A percentile compares a stretch with the other conserved stretches of the same genome.
Evolutionary conservation across 23 red algal species (phyloP).

Genomic region (Gracilaria domingensis): DNA sequence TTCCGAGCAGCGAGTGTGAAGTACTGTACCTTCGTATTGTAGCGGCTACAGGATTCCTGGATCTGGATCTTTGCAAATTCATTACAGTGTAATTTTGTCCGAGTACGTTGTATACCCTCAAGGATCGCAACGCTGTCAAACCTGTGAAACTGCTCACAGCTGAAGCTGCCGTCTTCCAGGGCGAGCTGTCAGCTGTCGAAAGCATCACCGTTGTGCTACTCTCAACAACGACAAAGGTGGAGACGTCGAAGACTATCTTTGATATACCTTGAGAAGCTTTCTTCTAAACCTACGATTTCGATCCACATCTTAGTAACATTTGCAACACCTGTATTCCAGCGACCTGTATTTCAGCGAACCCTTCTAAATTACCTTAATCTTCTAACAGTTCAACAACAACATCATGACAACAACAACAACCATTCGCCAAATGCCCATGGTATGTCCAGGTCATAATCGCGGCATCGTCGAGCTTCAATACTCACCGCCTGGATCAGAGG

Average conservation of each 20-base stretch:
- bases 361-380: background rate
- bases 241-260: too few relatives aligned
- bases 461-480: constrained; percentile 93
- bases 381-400: background rate
- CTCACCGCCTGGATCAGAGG: constrained; percentile 70
- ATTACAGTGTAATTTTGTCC: background rate
- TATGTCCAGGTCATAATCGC: constrained; percentile 93
- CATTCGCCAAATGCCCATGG: constrained; percentile 86
- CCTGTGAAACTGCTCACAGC: background rate
- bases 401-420: constrained; percentile 37
- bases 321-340: background rate
- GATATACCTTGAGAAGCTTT: too few relatives aligned
- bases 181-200: background rate
- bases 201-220: background rate
- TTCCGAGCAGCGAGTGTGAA: too few relatives aligned
- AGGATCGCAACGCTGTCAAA: background rate
- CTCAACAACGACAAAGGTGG: too few relatives aligned
- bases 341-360: background rate
- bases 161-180: background rate
- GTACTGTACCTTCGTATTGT: too few relatives aligned
- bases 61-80: too few relatives aligned
- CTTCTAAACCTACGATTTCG: background rate
- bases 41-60: too few relatives aligned
- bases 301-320: background rate
- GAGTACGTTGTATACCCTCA: too few relatives aligned